Conservation (phyloP, 257 asterid genomes). For the Salvia miltiorrhiza region DNA sequence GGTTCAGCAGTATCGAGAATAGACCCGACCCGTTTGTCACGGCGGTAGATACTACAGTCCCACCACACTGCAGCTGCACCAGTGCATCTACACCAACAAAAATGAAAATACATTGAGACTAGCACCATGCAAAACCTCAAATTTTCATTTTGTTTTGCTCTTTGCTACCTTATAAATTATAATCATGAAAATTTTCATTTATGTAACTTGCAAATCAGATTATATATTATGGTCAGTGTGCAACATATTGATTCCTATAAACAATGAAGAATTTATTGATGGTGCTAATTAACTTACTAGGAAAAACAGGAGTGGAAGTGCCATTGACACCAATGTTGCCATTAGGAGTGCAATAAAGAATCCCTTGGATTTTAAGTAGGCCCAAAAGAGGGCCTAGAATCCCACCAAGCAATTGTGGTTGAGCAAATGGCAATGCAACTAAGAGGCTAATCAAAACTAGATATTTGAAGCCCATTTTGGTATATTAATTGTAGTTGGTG, state of each 20-base stretch:
- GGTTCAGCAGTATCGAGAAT: slow-evolving; percentile 41
- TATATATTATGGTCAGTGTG: too few relatives aligned
- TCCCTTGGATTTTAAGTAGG: slow-evolving; percentile 31
- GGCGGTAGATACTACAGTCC: slow-evolving; percentile 33
- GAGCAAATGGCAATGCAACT: slow-evolving; percentile 34
- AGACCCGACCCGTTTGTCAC: slow-evolving; percentile 37
- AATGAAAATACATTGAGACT: too few relatives aligned
- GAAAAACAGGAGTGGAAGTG: slow-evolving; percentile 41
- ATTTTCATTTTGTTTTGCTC: too few relatives aligned
- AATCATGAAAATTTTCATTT: too few relatives aligned
- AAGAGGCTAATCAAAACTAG: slow-evolving; percentile 25
- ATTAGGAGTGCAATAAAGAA: slow-evolving; percentile 39
- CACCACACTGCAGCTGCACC: slow-evolving; percentile 46
- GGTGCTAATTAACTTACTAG: slow-evolving; percentile 44
- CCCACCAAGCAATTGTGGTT: slow-evolving; percentile 26
- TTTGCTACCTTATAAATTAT: too few relatives aligned
- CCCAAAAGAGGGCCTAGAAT: slow-evolving; percentile 22
- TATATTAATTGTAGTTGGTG: background rate
- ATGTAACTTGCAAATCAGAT: too few relatives aligned
- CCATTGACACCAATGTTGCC: slow-evolving; percentile 38
- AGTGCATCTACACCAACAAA: slow-evolving; percentile 33
- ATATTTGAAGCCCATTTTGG: slow-evolving; percentile 31
- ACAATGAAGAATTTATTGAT: background rate
- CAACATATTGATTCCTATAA: too few relatives aligned
- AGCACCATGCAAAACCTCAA: too few relatives aligned